A percentile compares a stretch with the other conserved stretches of the same genome.
Evolutionary conservation across 2,329 filamentous ascomycete species (phyloP).

Genomic region (Chaetomiaceae sp.): DNA sequence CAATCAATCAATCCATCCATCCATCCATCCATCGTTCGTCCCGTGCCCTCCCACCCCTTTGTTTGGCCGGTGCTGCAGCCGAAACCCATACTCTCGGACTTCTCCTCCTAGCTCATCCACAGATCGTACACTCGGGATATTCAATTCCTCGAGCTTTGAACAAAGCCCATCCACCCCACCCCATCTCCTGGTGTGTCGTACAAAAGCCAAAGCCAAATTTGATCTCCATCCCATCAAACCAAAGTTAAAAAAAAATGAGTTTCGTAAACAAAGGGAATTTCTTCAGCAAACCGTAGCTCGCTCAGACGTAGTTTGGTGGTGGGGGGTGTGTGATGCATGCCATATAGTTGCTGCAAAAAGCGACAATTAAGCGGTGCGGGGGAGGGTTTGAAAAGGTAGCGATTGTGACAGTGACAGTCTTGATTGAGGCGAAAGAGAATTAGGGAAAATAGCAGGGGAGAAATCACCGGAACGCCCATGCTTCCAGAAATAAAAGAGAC

Average conservation of each 20-base stretch:
- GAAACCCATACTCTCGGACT: background rate
- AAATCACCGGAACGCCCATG: constrained; percentile 11
- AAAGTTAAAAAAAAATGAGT: constrained; percentile 7
- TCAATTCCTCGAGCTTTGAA: background rate
- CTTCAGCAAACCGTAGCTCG: too few species aligned
- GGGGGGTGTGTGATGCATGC: background rate
- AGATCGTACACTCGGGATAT: constrained; percentile 3
- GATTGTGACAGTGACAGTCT: background rate
- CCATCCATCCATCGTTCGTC: background rate
- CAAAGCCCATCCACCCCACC: background rate
- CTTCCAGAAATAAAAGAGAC: constrained; percentile 4
- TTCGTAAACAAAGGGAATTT: background rate
- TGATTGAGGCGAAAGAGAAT: background rate
- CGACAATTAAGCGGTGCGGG: too few species aligned
- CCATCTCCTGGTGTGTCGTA: background rate
- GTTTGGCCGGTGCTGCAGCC: too few species aligned
- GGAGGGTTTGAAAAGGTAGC: background rate
- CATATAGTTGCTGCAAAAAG: background rate
- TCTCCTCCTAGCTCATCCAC: background rate
- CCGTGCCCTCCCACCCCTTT: too few species aligned
- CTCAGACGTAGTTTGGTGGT: background rate
- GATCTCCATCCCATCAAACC: background rate
- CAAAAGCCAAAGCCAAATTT: background rate
- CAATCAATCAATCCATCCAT: background rate
- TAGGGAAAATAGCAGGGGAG: background rate